Conservation (phyloP, 2,329 filamentous ascomycete species). For the Helotiales sp. region DNA sequence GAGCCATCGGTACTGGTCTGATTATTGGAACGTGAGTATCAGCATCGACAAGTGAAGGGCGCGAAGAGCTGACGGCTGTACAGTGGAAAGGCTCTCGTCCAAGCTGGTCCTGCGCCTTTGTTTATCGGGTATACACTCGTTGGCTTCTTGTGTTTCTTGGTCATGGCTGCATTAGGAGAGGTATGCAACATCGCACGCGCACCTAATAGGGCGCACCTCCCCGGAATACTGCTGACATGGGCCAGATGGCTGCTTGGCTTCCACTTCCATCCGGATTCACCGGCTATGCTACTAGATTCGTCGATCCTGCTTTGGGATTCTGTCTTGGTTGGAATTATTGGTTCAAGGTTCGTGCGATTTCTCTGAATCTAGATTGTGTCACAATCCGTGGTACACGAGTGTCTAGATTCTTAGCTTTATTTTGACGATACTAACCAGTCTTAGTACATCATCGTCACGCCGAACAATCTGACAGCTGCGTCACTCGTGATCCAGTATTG, state of each 20-base stretch:
- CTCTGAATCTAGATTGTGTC: too few species aligned
- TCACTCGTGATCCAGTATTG: conserved; percentile 79
- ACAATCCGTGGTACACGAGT: too few species aligned
- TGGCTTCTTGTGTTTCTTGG: conserved; percentile 72
- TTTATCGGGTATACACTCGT: conserved; percentile 71
- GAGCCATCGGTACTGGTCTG: conserved; percentile 51
- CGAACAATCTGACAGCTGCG: conserved; percentile 79
- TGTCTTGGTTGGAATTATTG: conserved; percentile 49
- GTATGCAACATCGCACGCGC: conserved; percentile 59
- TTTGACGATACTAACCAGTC: not conserved
- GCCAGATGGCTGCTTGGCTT: conserved; percentile 76
- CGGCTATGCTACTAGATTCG: conserved; percentile 76
- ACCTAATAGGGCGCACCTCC: not conserved
- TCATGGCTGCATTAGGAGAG: conserved; percentile 80
- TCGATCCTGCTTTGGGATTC: conserved; percentile 78
- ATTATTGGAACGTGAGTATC: conserved; percentile 60
- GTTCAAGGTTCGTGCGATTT: conserved; percentile 25
- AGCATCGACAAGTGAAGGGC: not conserved
- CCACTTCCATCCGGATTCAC: conserved; percentile 78
- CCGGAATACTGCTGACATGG: conserved; percentile 2
- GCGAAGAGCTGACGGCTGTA: conserved; percentile 11
- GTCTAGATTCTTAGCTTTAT: not conserved
- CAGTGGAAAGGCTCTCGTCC: conserved; percentile 42
- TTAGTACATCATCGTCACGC: conserved; percentile 76
- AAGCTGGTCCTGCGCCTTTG: conserved; percentile 62